These are phyloP conservation scores for Rhizophagus clarus DNA, from an alignment of 192 early-diverging fungal genomes.

Conservation along the genomic window DNA sequence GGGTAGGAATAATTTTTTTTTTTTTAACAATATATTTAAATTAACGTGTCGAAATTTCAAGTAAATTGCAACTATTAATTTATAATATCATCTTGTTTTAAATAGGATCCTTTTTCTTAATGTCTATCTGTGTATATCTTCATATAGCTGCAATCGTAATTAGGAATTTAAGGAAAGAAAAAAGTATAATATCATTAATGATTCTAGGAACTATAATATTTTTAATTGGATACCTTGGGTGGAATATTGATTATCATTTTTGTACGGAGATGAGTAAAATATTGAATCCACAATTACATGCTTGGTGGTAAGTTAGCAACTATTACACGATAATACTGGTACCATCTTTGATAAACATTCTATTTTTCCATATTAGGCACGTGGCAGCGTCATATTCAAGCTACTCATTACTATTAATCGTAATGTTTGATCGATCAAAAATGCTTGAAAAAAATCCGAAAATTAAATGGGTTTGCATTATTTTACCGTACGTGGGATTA, in stretches of 20 bases:
- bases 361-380: conserved; percentile 14
- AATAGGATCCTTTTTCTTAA: conserved; percentile 16
- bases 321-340: too few relatives aligned
- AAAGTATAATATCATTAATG: conserved; percentile 10
- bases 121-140: background rate
- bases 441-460: conserved; percentile 5
- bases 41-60: too few relatives aligned
- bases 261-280: background rate
- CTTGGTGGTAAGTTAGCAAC: background rate
- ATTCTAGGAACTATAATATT: conserved; percentile 10
- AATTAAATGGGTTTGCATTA: conserved; percentile 9
- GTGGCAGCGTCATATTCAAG: background rate
- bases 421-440: conserved; percentile 11
- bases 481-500: conserved; percentile 7
- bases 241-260: conserved; percentile 9
- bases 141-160: conserved; percentile 3
- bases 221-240: conserved; percentile 16
- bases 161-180: conserved; percentile 5
- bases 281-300: conserved; percentile 4
- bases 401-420: background rate
- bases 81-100: background rate
- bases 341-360: background rate
- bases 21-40: too few relatives aligned
- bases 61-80: too few relatives aligned
- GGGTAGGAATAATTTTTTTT: background rate